Evolutionary conservation across 2,329 filamentous ascomycete genomes (phyloP), one percentile per base, ranked within the genome.

Genomic region (Aspergillus quadricinctus): DNA sequence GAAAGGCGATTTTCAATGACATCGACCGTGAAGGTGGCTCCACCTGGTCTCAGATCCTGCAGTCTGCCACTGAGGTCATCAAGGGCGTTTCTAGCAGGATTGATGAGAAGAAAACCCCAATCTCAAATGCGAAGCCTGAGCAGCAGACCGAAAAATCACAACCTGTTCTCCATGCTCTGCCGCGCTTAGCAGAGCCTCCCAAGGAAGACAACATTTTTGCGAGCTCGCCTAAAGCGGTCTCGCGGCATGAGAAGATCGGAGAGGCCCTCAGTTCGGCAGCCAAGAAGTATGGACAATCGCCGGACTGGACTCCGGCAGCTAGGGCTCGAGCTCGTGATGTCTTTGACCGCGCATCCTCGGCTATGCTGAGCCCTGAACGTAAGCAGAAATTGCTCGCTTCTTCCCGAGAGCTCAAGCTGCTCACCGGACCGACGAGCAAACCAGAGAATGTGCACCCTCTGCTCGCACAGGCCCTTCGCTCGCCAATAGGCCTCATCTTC

Each of bases 1-100:
- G 93, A 52, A 89, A 88, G 71, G 84, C 85, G 21, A 90, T 97
- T 54, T 97, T 90, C 73, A 85, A 87, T 56, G 93, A 97, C 64
- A 89, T 96, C 59, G 90, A 96, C 64, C 88, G 92, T 58, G 84
- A 85, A 53, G 88, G 88, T 48, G 90, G 88, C 0, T 83, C 90
- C 0, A 87, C 89, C 62, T 96, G 91, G 90, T 85, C 86, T 8
- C 91, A 96, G 65, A 81, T 96, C 49, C 86, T 87, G 59, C 77
- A 79, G 19, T 77, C 87, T 6, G 92, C 90, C 65, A 80, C 93
- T 19, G 82, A 83, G 11, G 81, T 88, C 19, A 80, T 97, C 51
- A 84, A 84, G 61, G 79, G 79, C 10, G 83, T 97, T 50, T 84
- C 85, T 55, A 74, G 74, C 7, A 86, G 90, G 48, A 86, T 96